Base-by-base conservation (phyloP, 2,329 filamentous ascomycete genomes). In the Xylariales sp. region DNA sequence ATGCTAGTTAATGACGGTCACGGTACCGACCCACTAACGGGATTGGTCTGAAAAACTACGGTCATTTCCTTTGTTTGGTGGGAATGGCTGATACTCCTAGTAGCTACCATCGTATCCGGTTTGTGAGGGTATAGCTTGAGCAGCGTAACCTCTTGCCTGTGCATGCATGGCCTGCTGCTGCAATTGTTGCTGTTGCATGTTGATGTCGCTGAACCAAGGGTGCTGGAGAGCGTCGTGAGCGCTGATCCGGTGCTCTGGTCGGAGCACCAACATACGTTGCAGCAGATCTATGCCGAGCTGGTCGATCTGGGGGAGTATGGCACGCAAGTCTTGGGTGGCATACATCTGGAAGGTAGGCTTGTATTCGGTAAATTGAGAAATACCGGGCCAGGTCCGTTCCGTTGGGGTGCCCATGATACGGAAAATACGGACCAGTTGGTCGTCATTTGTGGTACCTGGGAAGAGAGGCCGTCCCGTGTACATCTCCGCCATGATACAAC, bases 401-500 rank as follows among this genome's bases (percentile, higher is more conserved):
- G 88, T 95, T 0, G 93, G 93, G 0, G 93, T 98, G 44, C 93
- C 93, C 93, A 98, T 98, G 44, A 98, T 83, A 42, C 93, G 81
- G 76, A 98, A 98, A 62, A 98, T 98, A 60, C 94, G 89, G 46
- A 95, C 77, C 36, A 97, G 82, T 62, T 98, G 93, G 59, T 98
- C 93, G 63, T 98, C 93, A 61, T 98, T 98, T 25, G 93, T 96
- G 2, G 93, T 98, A 41, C 93, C 93, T 0, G 93, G 93, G 68
- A 98, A 98, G 6, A 98, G 76, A 0, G 93, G 93, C 14, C 93
- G 79, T 4, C 93, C 93, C 0, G 91, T 96, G 63, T 94, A 97
- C 89, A 98, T 96, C 66, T 98, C 93, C 8, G 93, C 93, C 93
- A 98, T 97, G 71, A 98, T 98, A 63, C 93, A 98, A 40, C 93